phyloP scores from a whole-genome alignment of 78 protist genomes.

The Dictyostelium citrinum region DNA sequence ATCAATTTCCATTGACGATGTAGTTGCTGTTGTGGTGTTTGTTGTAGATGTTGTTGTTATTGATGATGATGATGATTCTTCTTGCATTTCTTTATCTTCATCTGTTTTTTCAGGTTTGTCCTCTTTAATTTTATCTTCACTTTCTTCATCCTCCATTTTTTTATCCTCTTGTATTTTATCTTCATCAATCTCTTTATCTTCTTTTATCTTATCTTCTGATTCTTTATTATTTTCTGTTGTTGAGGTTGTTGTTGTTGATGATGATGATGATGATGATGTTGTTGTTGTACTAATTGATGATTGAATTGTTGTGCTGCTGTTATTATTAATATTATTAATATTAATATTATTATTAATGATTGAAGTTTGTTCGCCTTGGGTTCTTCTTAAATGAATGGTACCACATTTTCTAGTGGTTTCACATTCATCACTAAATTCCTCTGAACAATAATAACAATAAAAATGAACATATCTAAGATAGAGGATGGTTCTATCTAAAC shows the following conservation, averaged over 20 bases:
- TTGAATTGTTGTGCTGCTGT: background rate
- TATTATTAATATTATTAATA: background rate
- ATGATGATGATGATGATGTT: background rate
- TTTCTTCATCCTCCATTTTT: background rate
- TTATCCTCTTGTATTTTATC: background rate
- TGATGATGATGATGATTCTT: background rate
- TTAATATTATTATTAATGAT: background rate
- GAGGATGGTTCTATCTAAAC: conserved; percentile 34
- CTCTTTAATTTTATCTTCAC: background rate
- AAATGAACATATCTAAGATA: conserved; percentile 66
- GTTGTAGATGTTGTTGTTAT: background rate
- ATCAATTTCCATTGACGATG: conserved; percentile 36
- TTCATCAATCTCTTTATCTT: background rate
- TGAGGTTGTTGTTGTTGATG: background rate
- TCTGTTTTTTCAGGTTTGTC: background rate
- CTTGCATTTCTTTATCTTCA: background rate
- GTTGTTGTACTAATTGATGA: no score
- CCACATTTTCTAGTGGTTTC: conserved; percentile 76
- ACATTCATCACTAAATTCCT: conserved; percentile 35
- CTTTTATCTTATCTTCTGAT: background rate
- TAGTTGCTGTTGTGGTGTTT: background rate
- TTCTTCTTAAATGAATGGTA: conserved; percentile 61
- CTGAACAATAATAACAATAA: conserved; percentile 72
- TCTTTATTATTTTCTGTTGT: background rate
- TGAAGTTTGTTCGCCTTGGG: background rate